Conservation (phyloP, 345 rosid species). For the Aquilaria malaccensis region DNA sequence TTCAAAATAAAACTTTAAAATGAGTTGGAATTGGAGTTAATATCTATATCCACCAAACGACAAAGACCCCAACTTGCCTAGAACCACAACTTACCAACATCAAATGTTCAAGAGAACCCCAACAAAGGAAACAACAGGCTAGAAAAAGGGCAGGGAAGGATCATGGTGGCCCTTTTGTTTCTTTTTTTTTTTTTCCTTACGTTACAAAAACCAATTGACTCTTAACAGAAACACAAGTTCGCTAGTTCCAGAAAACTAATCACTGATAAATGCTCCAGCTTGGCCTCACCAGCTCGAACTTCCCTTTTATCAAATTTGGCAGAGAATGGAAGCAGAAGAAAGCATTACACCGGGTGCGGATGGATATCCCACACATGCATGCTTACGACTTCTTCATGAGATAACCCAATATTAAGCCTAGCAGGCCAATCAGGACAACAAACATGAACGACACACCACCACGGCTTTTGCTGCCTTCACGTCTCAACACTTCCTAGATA, state of each 20-base stretch:
- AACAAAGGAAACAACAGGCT: too few species aligned
- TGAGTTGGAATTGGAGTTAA: too few species aligned
- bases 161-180: too few species aligned
- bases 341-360: conserved; percentile 6
- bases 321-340: conserved; percentile 13
- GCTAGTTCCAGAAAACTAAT: conserved; percentile 27
- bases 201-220: conserved; percentile 18
- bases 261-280: conserved; percentile 17
- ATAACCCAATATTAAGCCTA: conserved; percentile 58
- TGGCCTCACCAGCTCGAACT: conserved; percentile 16
- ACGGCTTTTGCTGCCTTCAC: conserved; percentile 33
- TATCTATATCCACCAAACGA: too few species aligned
- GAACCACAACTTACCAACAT: too few species aligned
- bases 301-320: conserved; percentile 24
- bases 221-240: conserved; percentile 13
- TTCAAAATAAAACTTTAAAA: too few species aligned
- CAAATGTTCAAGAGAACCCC: too few species aligned
- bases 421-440: conserved; percentile 48
- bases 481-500: conserved; percentile 48
- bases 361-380: too few species aligned
- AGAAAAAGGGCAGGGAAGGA: too few species aligned
- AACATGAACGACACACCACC: conserved; percentile 44
- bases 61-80: too few species aligned
- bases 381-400: conserved; percentile 49
- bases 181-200: neutral